Evolutionary conservation across 2,329 filamentous ascomycete species (phyloP).

Genomic region (Fusarium scirpi): DNA sequence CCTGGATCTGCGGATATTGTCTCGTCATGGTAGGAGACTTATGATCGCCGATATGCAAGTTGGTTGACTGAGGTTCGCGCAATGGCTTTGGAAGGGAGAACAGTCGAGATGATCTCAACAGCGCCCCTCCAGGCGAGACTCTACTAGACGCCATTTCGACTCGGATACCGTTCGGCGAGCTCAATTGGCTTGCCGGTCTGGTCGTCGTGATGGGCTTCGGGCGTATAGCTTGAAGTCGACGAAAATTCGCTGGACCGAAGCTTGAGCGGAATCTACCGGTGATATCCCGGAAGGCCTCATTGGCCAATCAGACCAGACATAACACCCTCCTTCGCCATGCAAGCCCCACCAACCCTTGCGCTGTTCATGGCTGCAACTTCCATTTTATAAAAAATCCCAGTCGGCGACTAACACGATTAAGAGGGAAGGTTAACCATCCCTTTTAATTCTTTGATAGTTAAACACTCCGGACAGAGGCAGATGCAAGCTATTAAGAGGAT

Average conservation of each 20-base stretch:
- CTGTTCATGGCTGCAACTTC: slow-evolving; percentile 24
- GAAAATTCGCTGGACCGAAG: slow-evolving; percentile 50
- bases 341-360: slow-evolving; percentile 42
- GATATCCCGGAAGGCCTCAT: slow-evolving; percentile 49
- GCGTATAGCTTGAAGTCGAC: slow-evolving; percentile 35
- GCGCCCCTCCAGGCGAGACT: slow-evolving; percentile 71
- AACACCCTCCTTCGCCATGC: slow-evolving; percentile 1
- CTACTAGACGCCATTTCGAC: slow-evolving; percentile 51
- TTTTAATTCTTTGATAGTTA: slow-evolving; percentile 1
- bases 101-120: slow-evolving; percentile 88
- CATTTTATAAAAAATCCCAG: slow-evolving; percentile 24
- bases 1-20: slow-evolving; percentile 83
- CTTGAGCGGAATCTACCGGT: slow-evolving; percentile 47
- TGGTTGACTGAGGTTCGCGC: slow-evolving; percentile 68
- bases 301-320: slow-evolving; percentile 30
- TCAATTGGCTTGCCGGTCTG: slow-evolving; percentile 48
- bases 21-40: slow-evolving; percentile 68
- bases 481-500: slow-evolving; percentile 57
- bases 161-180: slow-evolving; percentile 45
- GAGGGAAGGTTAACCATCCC: slow-evolving; percentile 1
- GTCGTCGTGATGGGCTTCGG: slow-evolving; percentile 34
- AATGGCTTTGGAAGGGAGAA: slow-evolving; percentile 88
- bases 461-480: slow-evolving; percentile 32
- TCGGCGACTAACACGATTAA: slow-evolving; percentile 17
- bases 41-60: slow-evolving; percentile 51